These are phyloP conservation scores for Malassezia globosa DNA, from an alignment of 1,284 basidiomycete genomes.

Conservation along the genomic window DNA sequence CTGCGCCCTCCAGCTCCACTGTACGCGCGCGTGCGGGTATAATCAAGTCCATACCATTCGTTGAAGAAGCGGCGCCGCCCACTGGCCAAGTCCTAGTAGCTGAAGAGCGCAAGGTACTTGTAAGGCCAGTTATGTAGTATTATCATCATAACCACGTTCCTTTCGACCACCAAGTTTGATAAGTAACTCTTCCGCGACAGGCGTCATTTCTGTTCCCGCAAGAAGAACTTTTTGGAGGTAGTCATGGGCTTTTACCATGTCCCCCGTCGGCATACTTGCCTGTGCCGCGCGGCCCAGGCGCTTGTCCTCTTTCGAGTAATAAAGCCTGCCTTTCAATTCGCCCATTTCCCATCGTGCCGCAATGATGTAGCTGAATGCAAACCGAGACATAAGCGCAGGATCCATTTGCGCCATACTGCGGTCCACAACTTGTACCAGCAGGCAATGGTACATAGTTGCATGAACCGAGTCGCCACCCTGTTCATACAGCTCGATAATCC, in stretches of 20 bases:
- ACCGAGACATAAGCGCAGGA: conserved; percentile 28
- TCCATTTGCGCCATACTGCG: conserved; percentile 22
- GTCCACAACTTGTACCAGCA: conserved; percentile 40
- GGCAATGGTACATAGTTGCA: conserved; percentile 36
- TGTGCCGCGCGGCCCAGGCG: conserved; percentile 3
- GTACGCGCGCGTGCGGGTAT: conserved; percentile 17
- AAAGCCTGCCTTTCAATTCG: conserved; percentile 25
- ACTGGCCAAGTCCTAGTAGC: conserved; percentile 14
- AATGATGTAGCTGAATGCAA: conserved; percentile 34
- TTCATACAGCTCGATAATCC: conserved; percentile 41
- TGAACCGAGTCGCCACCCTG: conserved; percentile 25
- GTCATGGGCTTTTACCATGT: conserved; percentile 35
- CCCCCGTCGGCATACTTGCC: conserved; percentile 18
- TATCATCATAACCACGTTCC: background rate
- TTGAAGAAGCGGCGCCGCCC: conserved; percentile 8
- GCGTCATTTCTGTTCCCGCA: conserved; percentile 36
- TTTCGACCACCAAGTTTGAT: conserved; percentile 20
- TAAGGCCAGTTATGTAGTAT: conserved; percentile 15
- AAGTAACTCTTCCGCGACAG: conserved; percentile 38
- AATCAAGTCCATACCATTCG: conserved; percentile 10
- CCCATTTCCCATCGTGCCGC: conserved; percentile 44
- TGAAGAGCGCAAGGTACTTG: conserved; percentile 18
- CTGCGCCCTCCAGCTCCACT: conserved; percentile 13
- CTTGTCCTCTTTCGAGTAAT: conserved; percentile 12
- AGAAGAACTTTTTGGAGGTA: conserved; percentile 42